Conservation (phyloP, 331 rosid species). For the Quercus lobata region DNA sequence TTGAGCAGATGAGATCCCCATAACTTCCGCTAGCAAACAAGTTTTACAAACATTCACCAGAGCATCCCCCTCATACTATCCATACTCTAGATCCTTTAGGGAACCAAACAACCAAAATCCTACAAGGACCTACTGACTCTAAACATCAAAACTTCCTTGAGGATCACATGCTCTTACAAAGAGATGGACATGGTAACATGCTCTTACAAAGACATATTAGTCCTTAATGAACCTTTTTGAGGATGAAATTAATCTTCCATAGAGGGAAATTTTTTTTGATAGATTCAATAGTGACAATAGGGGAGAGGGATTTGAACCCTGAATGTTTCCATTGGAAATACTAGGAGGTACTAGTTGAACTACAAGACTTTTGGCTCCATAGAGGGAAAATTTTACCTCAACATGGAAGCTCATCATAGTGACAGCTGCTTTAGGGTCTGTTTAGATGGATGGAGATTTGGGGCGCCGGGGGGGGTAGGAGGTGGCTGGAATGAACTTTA, state of each 20-base stretch:
- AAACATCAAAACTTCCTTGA: conserved; percentile 10
- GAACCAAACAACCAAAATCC: background rate
- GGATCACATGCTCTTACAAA: background rate
- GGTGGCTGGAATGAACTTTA: no score
- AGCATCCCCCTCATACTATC: background rate
- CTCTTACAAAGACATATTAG: background rate
- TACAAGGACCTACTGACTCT: conserved; percentile 12
- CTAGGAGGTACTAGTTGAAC: no score
- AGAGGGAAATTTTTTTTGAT: no score
- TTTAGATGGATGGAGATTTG: no score
- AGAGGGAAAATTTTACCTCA: no score
- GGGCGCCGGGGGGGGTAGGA: no score
- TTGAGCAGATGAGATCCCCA: background rate
- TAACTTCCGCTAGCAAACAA: background rate
- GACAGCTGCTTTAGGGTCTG: background rate
- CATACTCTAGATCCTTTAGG: background rate
- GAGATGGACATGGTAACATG: background rate
- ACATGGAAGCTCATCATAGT: background rate
- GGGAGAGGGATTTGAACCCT: no score
- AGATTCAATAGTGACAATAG: no score
- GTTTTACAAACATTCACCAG: conserved; percentile 1
- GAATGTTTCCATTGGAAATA: no score
- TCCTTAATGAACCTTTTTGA: background rate
- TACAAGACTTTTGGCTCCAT: no score
- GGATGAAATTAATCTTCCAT: background rate